Evolutionary conservation across 169 alveolate genomes (phyloP).

Genomic region (Blepharisma undulans): DNA sequence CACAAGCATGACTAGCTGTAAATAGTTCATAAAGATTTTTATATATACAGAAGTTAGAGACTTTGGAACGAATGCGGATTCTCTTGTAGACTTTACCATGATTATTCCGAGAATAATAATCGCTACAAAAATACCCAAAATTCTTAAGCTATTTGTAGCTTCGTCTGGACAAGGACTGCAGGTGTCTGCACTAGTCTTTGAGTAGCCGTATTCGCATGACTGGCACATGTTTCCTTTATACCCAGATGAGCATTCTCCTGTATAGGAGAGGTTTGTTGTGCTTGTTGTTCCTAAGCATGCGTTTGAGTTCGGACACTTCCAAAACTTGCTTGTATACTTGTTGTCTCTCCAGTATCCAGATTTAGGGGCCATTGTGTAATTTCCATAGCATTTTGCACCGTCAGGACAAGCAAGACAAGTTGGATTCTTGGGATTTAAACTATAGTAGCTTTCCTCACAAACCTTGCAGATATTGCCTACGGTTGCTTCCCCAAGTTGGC

Average conservation of each 20-base stretch:
- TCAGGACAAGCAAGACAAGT: slow-evolving; percentile 15
- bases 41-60: neutral
- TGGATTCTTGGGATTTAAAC: neutral
- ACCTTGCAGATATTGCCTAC: neutral
- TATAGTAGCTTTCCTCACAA: neutral
- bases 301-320: slow-evolving; percentile 18
- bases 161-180: slow-evolving; percentile 13
- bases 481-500: neutral
- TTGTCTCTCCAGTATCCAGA: slow-evolving; percentile 28
- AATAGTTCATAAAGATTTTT: slow-evolving; percentile 30
- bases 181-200: neutral
- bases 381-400: slow-evolving; percentile 12
- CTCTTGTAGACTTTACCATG: slow-evolving; percentile 6
- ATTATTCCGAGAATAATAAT: neutral
- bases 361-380: neutral
- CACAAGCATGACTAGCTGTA: slow-evolving; percentile 1
- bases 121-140: neutral
- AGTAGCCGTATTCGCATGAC: slow-evolving; percentile 10
- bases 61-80: neutral
- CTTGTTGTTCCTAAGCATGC: slow-evolving; percentile 20
- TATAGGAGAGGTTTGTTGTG: neutral
- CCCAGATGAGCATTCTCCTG: slow-evolving; percentile 4
- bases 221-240: slow-evolving; percentile 17
- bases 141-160: neutral
- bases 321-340: neutral